A percentile compares a stretch with the other conserved stretches of the same genome.
Evolutionary conservation across 108 stramenopile species (phyloP).

Genomic region (Skeletonema costatum): DNA sequence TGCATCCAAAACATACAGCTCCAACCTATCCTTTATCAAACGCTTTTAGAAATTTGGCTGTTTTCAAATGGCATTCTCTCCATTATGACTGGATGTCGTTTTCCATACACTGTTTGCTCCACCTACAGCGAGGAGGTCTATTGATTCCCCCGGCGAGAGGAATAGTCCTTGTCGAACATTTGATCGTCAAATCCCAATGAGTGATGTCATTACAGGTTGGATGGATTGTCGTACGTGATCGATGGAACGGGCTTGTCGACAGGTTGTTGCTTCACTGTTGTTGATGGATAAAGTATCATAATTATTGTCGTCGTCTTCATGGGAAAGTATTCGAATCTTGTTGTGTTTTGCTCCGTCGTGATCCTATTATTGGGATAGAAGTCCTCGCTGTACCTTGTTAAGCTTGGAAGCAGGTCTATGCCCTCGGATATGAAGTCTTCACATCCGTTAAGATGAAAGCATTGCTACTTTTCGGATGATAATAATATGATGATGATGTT

Average conservation of each 20-base stretch:
- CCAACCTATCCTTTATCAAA: background rate
- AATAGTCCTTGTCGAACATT: slow-evolving; percentile 2
- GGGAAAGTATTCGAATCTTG: background rate
- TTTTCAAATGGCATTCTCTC: background rate
- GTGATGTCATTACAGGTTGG: slow-evolving; percentile 10
- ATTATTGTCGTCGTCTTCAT: background rate
- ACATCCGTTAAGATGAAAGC: background rate
- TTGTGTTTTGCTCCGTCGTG: background rate
- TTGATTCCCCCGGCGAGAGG: background rate
- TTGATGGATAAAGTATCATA: background rate
- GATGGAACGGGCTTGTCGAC: background rate
- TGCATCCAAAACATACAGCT: slow-evolving; percentile 3
- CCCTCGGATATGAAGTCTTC: background rate
- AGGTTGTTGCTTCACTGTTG: background rate
- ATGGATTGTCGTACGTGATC: background rate
- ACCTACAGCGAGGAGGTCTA: background rate
- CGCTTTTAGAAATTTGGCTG: background rate
- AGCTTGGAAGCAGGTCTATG: too few relatives aligned
- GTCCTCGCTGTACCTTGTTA: too few relatives aligned
- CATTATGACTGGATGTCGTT: background rate
- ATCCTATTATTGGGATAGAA: background rate
- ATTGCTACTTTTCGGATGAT: background rate
- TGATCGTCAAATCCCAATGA: background rate
- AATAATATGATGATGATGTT: background rate
- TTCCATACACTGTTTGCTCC: slow-evolving; percentile 13